These are phyloP conservation scores for Fraxinus paxiana DNA, from an alignment of 305 asterid genomes.

Conservation along the genomic window DNA sequence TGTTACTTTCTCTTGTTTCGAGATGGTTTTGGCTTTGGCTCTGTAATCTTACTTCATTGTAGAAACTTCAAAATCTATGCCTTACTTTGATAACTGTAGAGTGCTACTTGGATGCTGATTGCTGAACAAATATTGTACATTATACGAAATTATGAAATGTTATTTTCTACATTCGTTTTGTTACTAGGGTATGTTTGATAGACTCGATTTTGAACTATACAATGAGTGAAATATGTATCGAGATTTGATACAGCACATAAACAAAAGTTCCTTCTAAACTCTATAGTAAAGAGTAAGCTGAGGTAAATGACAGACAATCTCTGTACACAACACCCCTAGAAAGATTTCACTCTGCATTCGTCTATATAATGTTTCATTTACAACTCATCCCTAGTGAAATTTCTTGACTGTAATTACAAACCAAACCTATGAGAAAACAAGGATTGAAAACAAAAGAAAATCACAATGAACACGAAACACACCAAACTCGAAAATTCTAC, in stretches of 20 bases:
- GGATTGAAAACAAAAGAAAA: not conserved
- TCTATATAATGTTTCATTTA: not conserved
- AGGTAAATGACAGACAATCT: not conserved
- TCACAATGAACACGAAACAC: constrained; percentile 21
- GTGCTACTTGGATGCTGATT: not conserved
- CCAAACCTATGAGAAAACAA: constrained; percentile 38
- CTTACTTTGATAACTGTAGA: not conserved
- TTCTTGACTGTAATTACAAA: constrained; percentile 21
- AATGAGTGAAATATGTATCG: not conserved
- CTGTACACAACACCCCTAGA: not conserved
- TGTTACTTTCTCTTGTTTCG: not conserved
- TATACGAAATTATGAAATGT: not conserved
- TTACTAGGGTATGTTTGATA: not conserved
- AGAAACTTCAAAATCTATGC: not conserved
- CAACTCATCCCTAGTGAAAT: not conserved
- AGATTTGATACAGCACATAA: not conserved
- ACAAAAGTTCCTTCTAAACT: not conserved
- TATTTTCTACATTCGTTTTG: not conserved
- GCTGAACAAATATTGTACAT: not conserved
- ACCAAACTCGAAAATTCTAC: constrained; percentile 21
- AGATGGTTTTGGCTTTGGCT: not conserved
- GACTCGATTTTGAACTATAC: not conserved
- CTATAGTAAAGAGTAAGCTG: not conserved
- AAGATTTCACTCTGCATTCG: not conserved
- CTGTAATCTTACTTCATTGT: not conserved